Base-by-base conservation (phyloP, 805 yeast species). In the Peterozyma xylosa region DNA sequence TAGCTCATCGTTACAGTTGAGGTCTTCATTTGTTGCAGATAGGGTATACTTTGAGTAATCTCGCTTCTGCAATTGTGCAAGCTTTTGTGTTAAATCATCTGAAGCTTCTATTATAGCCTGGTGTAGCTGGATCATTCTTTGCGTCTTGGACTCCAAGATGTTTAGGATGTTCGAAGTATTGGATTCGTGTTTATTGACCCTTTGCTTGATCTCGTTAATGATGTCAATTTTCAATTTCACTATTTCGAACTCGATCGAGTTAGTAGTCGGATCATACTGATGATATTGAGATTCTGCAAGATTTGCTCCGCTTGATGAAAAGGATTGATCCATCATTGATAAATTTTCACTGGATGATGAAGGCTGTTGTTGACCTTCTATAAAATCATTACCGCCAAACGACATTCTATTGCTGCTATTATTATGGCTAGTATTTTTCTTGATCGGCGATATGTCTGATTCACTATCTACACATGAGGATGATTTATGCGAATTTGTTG, bases 101-200 rank as follows among this genome's bases (percentile, higher is more conserved):
- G 27, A 59, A 10, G 70, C 51, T 9, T 54, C 48, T 7, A 50
- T 42, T 38, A 63, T 48, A 27, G 54, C 53, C 1, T 53, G 52
- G 11, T 60, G 38, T 30, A 71, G 47, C n/a, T 52, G 45, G 1
- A 36, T 15, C 6, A 59, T 48, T 14, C 49, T 46, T 9, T 45
- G 17, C 45, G 57, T 66, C 35, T 67, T 60, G 6, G 48, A 39
- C 7, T 56, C 56, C 5, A 70, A 42, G 33, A 54, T 48, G 9
- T 47, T 42, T 5, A 60, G 43, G 2, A 58, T 42, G 2, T 55
- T 48, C 15, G 53, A 55, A 9, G 58, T 51, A 21, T 57, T 54
- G n/a, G 56, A 48, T 6, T 60, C 53, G 30, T 36, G 53, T 44
- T 54, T 62, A 50, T 48, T 56, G 49, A 50, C 56, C 18, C 48